Conservation (phyloP, 1,139 yeast species). For the Trichomonascaceae sp. region DNA sequence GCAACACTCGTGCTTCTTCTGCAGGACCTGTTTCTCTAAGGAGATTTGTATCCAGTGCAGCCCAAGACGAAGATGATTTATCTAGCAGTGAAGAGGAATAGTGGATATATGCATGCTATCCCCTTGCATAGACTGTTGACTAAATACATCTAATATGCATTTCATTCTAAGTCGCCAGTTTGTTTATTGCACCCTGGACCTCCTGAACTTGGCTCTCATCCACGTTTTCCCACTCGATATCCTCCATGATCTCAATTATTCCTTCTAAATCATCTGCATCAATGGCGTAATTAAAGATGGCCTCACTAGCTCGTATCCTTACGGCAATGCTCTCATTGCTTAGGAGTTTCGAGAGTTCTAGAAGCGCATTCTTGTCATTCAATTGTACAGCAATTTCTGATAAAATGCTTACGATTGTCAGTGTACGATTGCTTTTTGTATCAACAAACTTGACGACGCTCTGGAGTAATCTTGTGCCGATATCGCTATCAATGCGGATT, state of each 20-base stretch:
- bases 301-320: constrained; percentile 24
- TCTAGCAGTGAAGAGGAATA: constrained; percentile 26
- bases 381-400: constrained; percentile 16
- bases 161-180: not conserved
- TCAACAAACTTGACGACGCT: constrained; percentile 16
- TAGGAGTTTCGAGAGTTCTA: constrained; percentile 20
- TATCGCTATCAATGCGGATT: constrained; percentile 6
- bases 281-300: constrained; percentile 14
- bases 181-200: not conserved
- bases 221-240: constrained; percentile 14
- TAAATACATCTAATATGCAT: not conserved
- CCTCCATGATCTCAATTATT: constrained; percentile 12
- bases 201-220: not conserved
- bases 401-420: constrained; percentile 14
- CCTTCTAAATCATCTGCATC: constrained; percentile 4
- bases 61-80: constrained; percentile 24
- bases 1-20: constrained; percentile 9
- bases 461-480: constrained; percentile 18
- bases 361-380: constrained; percentile 9
- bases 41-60: constrained; percentile 18
- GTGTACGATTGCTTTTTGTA: constrained; percentile 6
- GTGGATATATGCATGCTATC: not conserved
- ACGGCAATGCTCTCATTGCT: constrained; percentile 19
- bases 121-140: not conserved
- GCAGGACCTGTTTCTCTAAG: constrained; percentile 22